Evolutionary conservation across 495 filamentous ascomycete species (phyloP), one percentile per base, ranked within the genome.

Genomic region (Penicillium canescens): DNA sequence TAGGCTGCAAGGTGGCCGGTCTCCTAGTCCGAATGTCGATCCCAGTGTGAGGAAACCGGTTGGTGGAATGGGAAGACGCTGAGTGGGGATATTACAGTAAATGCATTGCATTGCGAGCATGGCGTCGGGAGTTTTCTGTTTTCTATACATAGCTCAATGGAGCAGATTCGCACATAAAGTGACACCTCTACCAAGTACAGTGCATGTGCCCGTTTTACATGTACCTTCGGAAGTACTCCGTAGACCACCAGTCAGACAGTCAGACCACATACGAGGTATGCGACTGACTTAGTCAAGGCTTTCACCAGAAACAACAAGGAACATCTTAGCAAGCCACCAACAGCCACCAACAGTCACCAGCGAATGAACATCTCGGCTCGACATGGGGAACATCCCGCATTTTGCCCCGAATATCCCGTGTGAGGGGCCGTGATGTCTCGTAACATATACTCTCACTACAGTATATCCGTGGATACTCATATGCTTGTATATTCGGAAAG

Each of bases 1-100:
- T 33, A 62, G 86, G 50, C 63, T 90, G 45, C 84, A 85, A 66
- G 82, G 85, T 26, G 79, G 77, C 9, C 52, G 73, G 50, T 74
- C 71, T 7, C 67, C 71, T 23, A 74, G 71, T 57, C 70, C 73
- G 6, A 63, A 67, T 44, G 42, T 65, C 28, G 67, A 75, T 59
- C 68, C 72, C 9, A 70, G 61, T 55, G 54, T 60, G 40, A 54
- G 72, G 46, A 75, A 74, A 54, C 73, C 73, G 3, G 66, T 70
- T 39, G 72, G 74, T 21, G 48, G 54, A 16, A 38, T 55, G 11
- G 59, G 56, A 14, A 42, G 56, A 37, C 54, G 48, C 8, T 66
- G 57, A 52, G 54, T 59, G 43, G 33, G 26, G 38, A 48, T 24
- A 20, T 50, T 38, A 18, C 18, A 18, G 18, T 18, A 46, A 34